These are phyloP conservation scores for Paecilomyces sp. DNA, from an alignment of 2,329 filamentous ascomycete species.

Conservation along the genomic window DNA sequence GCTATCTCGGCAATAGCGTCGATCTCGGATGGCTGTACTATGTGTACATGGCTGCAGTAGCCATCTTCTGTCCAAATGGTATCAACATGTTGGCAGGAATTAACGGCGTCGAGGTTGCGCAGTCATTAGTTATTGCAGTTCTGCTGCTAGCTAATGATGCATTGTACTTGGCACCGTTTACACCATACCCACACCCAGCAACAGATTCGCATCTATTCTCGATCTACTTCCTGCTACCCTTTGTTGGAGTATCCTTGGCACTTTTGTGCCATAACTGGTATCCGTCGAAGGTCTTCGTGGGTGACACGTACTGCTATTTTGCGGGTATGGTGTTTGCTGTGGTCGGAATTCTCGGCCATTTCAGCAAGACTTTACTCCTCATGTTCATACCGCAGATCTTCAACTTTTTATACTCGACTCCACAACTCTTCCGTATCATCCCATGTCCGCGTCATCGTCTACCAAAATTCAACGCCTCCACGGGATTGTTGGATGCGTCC, in stretches of 20 bases:
- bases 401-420: constrained; percentile 91
- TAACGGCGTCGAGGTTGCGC: constrained; percentile 93
- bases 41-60: constrained; percentile 89
- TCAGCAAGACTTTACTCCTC: constrained; percentile 91
- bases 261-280: constrained; percentile 92
- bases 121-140: constrained; percentile 82
- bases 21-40: constrained; percentile 84
- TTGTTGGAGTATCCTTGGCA: constrained; percentile 84
- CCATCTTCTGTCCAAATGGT: constrained; percentile 96
- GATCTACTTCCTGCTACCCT: constrained; percentile 87
- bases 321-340: constrained; percentile 98
- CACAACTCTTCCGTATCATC: constrained; percentile 82
- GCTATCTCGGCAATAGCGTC: constrained; percentile 76
- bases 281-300: constrained; percentile 89
- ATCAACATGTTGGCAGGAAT: constrained; percentile 99
- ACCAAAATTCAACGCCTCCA: constrained; percentile 77
- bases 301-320: constrained; percentile 99
- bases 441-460: constrained; percentile 90
- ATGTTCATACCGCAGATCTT: constrained; percentile 89
- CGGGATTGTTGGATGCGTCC: constrained; percentile 79
- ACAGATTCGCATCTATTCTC: constrained; percentile 95
- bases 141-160: constrained; percentile 80
- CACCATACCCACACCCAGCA: constrained; percentile 81
- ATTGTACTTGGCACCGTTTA: constrained; percentile 70
- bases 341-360: constrained; percentile 92